phyloP scores from a whole-genome alignment of 768 basidiomycete species.

The Lanmaoa pseudosensibilis region DNA sequence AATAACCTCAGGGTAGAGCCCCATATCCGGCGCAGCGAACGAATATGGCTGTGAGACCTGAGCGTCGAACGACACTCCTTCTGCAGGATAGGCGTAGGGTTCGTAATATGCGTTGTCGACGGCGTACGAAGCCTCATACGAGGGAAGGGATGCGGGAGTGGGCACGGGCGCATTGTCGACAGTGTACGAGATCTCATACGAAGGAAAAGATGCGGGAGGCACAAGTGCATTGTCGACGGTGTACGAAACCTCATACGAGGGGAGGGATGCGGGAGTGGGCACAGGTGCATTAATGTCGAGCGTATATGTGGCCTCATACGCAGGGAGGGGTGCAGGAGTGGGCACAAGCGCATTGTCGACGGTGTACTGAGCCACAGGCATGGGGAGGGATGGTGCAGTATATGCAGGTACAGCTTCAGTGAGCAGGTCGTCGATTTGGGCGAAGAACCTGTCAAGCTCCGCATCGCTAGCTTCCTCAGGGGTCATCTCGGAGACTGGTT shows the following conservation, averaged over 20 bases:
- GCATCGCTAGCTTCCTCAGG: neutral
- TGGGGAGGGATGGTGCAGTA: neutral
- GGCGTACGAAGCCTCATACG: neutral
- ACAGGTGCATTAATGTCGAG: neutral
- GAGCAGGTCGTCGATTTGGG: neutral
- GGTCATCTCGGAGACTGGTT: neutral
- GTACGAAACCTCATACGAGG: neutral
- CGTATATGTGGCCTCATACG: neutral
- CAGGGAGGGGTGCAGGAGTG: neutral
- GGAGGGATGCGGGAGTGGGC: neutral
- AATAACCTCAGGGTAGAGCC: neutral
- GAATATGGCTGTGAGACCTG: neutral
- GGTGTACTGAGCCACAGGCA: neutral
- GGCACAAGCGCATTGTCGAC: neutral
- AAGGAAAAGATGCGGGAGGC: neutral
- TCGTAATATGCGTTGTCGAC: neutral
- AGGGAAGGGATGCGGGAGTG: too few species aligned
- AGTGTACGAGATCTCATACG: neutral
- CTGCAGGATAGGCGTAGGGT: neutral
- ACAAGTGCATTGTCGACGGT: neutral
- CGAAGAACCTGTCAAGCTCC: neutral
- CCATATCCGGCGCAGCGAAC: neutral
- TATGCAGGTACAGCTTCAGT: neutral
- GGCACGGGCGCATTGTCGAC: neutral
- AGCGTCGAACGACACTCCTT: neutral